Evolutionary conservation across 345 rosid species (phyloP), one percentile per base, ranked within the genome.

Genomic region (Noccaea caerulescens): DNA sequence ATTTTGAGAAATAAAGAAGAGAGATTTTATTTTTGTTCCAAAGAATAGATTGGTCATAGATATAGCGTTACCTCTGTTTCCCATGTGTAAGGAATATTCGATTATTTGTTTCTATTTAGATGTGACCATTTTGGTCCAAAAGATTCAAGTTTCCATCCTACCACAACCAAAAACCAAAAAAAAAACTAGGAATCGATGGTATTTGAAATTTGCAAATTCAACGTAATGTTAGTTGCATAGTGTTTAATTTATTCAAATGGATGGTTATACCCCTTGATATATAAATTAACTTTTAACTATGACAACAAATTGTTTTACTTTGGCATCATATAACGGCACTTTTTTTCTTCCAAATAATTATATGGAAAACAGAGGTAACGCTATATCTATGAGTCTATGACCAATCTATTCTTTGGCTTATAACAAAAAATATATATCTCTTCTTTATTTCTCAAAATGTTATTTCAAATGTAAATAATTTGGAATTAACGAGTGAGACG

Each of bases 11-110:
- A 10, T 10, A 20, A 2, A 25, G 4, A 41, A 55, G 7, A 14
- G 6, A 14, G 6, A 7, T 18, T 33, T 38, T 44, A 5, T 6
- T 6, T n/a, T 43, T 12, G 46, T 12, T 44, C 16, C 49, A n/a
- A n/a, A 41, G 8, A 66, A 25, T 39, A 54, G 8, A 23, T 13
- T 12, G 34, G 49, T 41, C 66, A 9, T 51, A 43, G 12, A 3
- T 68, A 33, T 47, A 60, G 36, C 2, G 27, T 51, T 6, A 37
- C 60, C 55, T 54, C 27, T 32, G 25, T 61, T 33, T 51, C 20
- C 38, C 54, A 53, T 43, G 55, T 53, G 46, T 52, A n/a, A 10
- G 37, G 39, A 53, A 62, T 53, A 43, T 61, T 51, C 42, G 33
- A 47, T 23, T 1, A 30, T 9, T 42, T 44, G n/a, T 13, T 43